A percentile compares a stretch with the other conserved stretches of the same genome.
Conservation (phyloP, 73 alveolate genomes). For the Uronychia binucleata region DNA sequence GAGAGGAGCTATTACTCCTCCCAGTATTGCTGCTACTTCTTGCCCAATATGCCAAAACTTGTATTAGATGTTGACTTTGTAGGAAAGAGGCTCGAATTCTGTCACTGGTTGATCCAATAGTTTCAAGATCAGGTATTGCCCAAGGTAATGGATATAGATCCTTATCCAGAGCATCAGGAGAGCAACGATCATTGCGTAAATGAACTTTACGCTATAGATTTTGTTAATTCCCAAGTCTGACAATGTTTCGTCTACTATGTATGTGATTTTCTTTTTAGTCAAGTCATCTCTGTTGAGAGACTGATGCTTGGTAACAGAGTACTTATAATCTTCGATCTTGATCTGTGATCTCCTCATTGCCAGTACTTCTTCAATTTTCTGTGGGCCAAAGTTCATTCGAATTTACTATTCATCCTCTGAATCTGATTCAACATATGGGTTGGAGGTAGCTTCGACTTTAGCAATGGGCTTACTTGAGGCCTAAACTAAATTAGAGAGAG, state of each 20-base stretch:
- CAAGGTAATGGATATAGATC: constrained; percentile 62
- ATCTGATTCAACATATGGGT: background rate
- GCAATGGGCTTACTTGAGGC: background rate
- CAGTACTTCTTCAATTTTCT: background rate
- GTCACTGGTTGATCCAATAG: constrained; percentile 56
- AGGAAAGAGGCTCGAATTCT: constrained; percentile 16
- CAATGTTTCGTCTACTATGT: constrained; percentile 56
- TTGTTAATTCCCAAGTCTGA: constrained; percentile 62
- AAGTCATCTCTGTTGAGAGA: background rate
- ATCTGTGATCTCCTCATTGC: background rate
- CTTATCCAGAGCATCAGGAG: constrained; percentile 53
- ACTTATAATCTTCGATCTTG: background rate
- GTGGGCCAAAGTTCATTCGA: no score
- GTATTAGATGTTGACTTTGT: constrained; percentile 47
- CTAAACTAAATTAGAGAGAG: background rate
- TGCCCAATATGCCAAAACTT: constrained; percentile 55
- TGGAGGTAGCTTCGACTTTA: background rate
- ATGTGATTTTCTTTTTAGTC: constrained; percentile 27
- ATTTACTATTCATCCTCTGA: background rate
- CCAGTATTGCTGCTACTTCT: constrained; percentile 48
- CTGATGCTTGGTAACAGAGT: background rate
- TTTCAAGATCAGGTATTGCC: constrained; percentile 51
- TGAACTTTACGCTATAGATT: background rate
- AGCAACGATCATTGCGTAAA: constrained; percentile 27
- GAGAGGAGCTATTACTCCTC: constrained; percentile 46